phyloP scores from a whole-genome alignment of 441 rosid species.

The Viola pubescens region DNA sequence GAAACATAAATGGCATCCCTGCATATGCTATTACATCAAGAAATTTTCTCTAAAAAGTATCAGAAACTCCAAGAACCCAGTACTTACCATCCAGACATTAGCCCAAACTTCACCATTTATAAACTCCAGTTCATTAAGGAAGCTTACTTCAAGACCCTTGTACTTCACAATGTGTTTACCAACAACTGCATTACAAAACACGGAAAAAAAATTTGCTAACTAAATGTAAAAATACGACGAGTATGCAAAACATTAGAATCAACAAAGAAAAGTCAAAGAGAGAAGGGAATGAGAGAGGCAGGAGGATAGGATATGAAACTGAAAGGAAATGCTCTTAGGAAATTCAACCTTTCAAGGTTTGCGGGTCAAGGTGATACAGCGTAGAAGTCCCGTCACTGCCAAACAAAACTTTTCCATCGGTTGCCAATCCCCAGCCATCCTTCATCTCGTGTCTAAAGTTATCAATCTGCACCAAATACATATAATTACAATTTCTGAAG shows the following conservation, averaged over 20 bases:
- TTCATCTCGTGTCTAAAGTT: constrained; percentile 72
- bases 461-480: constrained; percentile 39
- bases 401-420: constrained; percentile 71
- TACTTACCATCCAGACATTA: constrained; percentile 74
- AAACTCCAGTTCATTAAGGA: constrained; percentile 86
- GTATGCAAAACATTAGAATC: background rate
- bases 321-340: constrained; percentile 6
- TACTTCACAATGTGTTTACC: constrained; percentile 46
- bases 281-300: background rate
- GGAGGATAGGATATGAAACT: constrained; percentile 6
- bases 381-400: constrained; percentile 92
- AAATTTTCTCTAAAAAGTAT: too few relatives aligned
- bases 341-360: constrained; percentile 56
- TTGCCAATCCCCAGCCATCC: constrained; percentile 97
- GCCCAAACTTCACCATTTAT: constrained; percentile 93
- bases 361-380: constrained; percentile 70
- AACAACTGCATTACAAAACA: constrained; percentile 42
- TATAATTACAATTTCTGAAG: background rate
- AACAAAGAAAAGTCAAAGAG: background rate
- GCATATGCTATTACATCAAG: too few relatives aligned
- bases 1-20: too few relatives aligned
- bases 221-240: background rate
- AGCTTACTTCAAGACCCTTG: constrained; percentile 47
- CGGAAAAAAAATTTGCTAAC: background rate
- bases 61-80: constrained; percentile 5